Evolutionary conservation across 768 basidiomycete species (phyloP), one percentile per base, ranked within the genome.

Genomic region (Tephrocybe sp.): DNA sequence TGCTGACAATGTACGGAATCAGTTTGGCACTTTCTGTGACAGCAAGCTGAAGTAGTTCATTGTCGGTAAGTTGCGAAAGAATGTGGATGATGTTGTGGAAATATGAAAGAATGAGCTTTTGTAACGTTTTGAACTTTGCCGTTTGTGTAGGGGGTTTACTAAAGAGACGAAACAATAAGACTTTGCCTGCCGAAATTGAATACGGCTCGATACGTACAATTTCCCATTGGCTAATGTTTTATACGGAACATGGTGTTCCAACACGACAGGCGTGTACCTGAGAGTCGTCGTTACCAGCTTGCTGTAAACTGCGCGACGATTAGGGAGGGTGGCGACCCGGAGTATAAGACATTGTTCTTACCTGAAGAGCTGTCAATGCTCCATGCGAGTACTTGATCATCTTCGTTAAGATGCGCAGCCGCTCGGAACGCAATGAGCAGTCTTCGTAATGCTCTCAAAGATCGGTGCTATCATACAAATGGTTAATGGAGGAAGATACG

Each of bases 391-490:
- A 82, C 71, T 45, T 86, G 82, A 40, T 83, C 78, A 8, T 93
- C 91, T 54, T 92, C 88, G 60, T 97, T 92, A 80, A 92, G 86
- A 61, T 91, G 82, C 0, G 80, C 89, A 4, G 94, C 95, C 5
- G 92, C 83, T 45, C 94, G 81, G 76, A 98, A 98, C 0, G 93
- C 95, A 25, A 94, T 76, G 30, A 97, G 70, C 6, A 95, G 74
- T 61, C 87, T 91, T 49, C 91, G 76, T 33, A 98, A 71, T 0
- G 91, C 84, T 48, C 88, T 80, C 45, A 98, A 64, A 4, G 95
- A 97, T 21, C 83, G 82, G 69, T 91, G 83, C 93, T 97, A 57
- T 8, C 23, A 31, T 24, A 1, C 37, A 8, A 22, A 4, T 12
- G 3, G 13, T 46, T 22, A 21, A 38, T 19, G 31, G 39, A 23